Conservation (phyloP, 1,139 yeast genomes). For the Pichia sp. region DNA sequence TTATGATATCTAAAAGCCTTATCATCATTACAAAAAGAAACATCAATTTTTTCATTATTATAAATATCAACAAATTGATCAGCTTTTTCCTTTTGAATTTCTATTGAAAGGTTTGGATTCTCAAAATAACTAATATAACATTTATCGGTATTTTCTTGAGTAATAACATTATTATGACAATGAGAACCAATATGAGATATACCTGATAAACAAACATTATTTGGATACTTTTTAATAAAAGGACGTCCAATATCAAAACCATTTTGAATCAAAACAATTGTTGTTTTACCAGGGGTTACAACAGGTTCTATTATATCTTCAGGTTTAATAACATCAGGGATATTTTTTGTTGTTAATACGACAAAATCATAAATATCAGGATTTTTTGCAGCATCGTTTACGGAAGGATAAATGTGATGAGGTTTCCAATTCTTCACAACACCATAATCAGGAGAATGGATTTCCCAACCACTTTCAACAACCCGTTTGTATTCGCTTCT, state of each 20-base stretch:
- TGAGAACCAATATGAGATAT: constrained; percentile 42
- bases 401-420: constrained; percentile 36
- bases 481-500: constrained; percentile 49
- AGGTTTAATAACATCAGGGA: constrained; percentile 29
- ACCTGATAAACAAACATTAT: constrained; percentile 44
- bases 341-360: constrained; percentile 29
- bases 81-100: constrained; percentile 31
- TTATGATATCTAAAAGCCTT: constrained; percentile 49
- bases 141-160: constrained; percentile 34
- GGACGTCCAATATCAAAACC: constrained; percentile 52
- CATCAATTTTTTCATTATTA: constrained; percentile 32
- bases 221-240: constrained; percentile 41
- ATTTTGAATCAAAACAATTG: constrained; percentile 47
- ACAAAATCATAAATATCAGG: constrained; percentile 42
- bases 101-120: constrained; percentile 25
- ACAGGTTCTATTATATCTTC: constrained; percentile 48
- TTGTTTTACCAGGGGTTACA: constrained; percentile 32
- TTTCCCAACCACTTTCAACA: constrained; percentile 38
- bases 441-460: constrained; percentile 50
- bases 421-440: constrained; percentile 46
- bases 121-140: constrained; percentile 41
- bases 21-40: constrained; percentile 37
- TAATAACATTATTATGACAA: constrained; percentile 28
- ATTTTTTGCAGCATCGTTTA: constrained; percentile 36
- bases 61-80: constrained; percentile 39